phyloP scores from a whole-genome alignment of 495 filamentous ascomycete genomes.

The Pseudevernia furfuracea region DNA sequence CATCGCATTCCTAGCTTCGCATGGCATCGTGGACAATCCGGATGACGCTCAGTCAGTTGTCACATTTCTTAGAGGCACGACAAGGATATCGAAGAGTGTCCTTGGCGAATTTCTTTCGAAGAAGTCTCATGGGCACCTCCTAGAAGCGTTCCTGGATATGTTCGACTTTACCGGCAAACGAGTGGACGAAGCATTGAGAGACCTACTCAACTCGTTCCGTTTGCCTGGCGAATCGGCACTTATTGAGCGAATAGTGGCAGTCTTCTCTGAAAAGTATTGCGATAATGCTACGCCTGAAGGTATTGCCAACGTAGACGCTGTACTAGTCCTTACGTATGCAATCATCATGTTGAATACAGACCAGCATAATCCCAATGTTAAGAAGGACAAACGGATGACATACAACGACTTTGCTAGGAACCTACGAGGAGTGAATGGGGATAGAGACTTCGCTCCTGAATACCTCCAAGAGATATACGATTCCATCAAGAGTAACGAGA shows the following conservation, averaged over 20 bases:
- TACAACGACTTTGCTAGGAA: slow-evolving; percentile 75
- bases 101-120: slow-evolving; percentile 92
- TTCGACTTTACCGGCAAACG: slow-evolving; percentile 82
- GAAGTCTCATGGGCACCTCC: slow-evolving; percentile 68
- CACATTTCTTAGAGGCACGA: slow-evolving; percentile 74
- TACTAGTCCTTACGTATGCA: slow-evolving; percentile 86
- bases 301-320: slow-evolving; percentile 82
- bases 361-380: slow-evolving; percentile 88
- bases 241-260: slow-evolving; percentile 86
- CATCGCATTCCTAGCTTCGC: slow-evolving; percentile 72
- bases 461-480: slow-evolving; percentile 86
- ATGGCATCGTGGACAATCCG: slow-evolving; percentile 73
- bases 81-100: slow-evolving; percentile 78
- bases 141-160: slow-evolving; percentile 73
- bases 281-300: slow-evolving; percentile 59
- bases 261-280: slow-evolving; percentile 82
- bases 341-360: slow-evolving; percentile 96
- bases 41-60: slow-evolving; percentile 68
- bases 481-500: slow-evolving; percentile 85
- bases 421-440: slow-evolving; percentile 78
- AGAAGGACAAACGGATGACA: slow-evolving; percentile 72
- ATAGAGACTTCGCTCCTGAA: slow-evolving; percentile 73
- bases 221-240: slow-evolving; percentile 86
- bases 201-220: slow-evolving; percentile 85
- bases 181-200: slow-evolving; percentile 81